Evolutionary conservation across 306 rosid genomes (phyloP), one percentile per base, ranked within the genome.

Genomic region (Malus asiatica): DNA sequence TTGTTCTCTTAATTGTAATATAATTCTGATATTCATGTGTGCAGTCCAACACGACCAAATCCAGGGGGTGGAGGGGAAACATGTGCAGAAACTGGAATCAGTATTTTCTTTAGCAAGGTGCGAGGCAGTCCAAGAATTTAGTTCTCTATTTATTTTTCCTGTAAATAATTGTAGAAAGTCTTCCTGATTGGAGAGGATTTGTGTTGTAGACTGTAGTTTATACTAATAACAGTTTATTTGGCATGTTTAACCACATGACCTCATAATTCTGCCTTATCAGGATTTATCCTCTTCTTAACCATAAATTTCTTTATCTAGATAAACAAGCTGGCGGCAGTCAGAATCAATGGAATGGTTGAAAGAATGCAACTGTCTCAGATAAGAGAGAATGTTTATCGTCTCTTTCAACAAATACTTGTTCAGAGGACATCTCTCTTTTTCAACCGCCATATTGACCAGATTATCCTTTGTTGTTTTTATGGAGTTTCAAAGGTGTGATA

Each of bases 21-120:
- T 66, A 61, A 38, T 27, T 66, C 78, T 79, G 67, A 48, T 73
- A 60, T 79, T 73, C 14, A 72, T 79, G 58, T 62, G 23, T 86
- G 84, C 92, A 96, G 99, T 81, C 99, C 98, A 78, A 96, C 99
- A 57, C 88, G 97, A 74, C 99, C 99, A 71, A 92, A 87, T 87
- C 99, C 99, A 66, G 96, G 91, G 78, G 98, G 99, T 65, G 99
- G 98, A 76, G 99, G 99, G 46, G 98, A 93, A 85, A 96, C 99
- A 4, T 96, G 98, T 81, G 99, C 99, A 72, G 99, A 96, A 86
- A 96, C 98, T 46, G 99, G 93, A 79, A 90, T 96, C 51, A 87
- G 82, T 82, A 90, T 96, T 15, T 96, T 92, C 83, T 93, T 96
- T n/a, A 79, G 91, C 83, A 96, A 96, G 98, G 99, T 96, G 84